Percentiles rank a stretch among this genome's conserved stretches.
Evolutionary conservation across 139 green algal species (phyloP).

Genomic region (Chlamydomonas eustigma): DNA sequence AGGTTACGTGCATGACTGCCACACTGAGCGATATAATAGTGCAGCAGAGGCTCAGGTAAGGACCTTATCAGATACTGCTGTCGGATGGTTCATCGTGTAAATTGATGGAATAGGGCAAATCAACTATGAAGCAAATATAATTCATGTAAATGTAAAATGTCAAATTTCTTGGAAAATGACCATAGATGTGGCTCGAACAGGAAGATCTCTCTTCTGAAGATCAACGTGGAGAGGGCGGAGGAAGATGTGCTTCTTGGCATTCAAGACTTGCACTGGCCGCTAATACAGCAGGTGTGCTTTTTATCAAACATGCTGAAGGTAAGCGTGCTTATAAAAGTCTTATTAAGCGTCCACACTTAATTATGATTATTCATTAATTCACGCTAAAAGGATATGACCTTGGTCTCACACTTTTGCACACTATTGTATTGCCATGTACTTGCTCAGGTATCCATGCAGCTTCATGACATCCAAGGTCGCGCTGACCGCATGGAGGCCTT

Average conservation of each 20-base stretch:
- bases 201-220: slow-evolving; percentile 10
- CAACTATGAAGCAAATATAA: too few species aligned
- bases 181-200: too few species aligned
- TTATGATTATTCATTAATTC: too few species aligned
- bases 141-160: too few species aligned
- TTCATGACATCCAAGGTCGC: slow-evolving; percentile 6
- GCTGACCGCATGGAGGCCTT: neutral
- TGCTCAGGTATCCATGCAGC: slow-evolving; percentile 12
- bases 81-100: neutral
- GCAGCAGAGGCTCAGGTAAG: too few species aligned
- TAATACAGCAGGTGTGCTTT: slow-evolving; percentile 9
- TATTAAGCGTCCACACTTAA: too few species aligned
- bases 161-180: too few species aligned
- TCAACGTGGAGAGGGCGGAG: slow-evolving; percentile 19
- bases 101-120: too few species aligned
- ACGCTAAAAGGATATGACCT: too few species aligned
- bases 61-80: too few species aligned
- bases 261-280: neutral
- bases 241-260: slow-evolving; percentile 10
- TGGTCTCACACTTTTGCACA: neutral
- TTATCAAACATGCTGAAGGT: neutral
- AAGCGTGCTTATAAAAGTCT: too few species aligned
- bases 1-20: neutral
- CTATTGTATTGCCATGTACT: neutral
- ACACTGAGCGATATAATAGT: neutral